Evolutionary conservation across 257 asterid species (phyloP).

Genomic region (Solanum acaule): DNA sequence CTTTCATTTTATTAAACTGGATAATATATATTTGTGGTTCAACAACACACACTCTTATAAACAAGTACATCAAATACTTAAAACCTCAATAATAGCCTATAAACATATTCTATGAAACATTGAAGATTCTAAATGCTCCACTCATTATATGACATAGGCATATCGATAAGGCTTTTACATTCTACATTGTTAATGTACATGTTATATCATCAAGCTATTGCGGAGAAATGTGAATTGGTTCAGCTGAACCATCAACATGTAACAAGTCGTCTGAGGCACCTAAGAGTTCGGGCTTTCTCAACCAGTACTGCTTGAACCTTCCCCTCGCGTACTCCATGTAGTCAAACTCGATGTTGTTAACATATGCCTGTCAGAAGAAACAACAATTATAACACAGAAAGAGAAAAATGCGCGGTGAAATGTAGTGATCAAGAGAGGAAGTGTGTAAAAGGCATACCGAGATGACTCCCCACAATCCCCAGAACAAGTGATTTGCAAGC

Average conservation of each 20-base stretch:
- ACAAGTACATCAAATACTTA: not conserved
- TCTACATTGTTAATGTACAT: not conserved
- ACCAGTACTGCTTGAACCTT: conserved; percentile 76
- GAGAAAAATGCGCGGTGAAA: not conserved
- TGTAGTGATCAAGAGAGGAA: not conserved
- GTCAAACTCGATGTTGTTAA: conserved; percentile 72
- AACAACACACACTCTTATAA: not conserved
- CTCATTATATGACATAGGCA: not conserved
- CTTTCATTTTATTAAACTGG: not conserved
- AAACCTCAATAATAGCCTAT: not conserved
- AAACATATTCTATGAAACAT: conserved; percentile 1
- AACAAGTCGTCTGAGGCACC: not conserved
- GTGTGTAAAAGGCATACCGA: conserved; percentile 36
- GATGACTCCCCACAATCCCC: conserved; percentile 98
- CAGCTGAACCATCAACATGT: conserved; percentile 1
- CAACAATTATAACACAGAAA: not conserved
- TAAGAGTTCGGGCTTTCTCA: conserved; percentile 35
- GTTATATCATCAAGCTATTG: not conserved
- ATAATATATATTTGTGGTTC: not conserved
- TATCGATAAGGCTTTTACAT: not conserved
- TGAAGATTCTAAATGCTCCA: not conserved
- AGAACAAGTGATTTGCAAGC: conserved; percentile 80
- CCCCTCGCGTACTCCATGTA: conserved; percentile 82
- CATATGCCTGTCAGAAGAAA: conserved; percentile 41
- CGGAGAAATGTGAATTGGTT: not conserved